Evolutionary conservation across 148 eudicot genomes (phyloP), one percentile per base, ranked within the genome.

Genomic region (Limonium bicolor): DNA sequence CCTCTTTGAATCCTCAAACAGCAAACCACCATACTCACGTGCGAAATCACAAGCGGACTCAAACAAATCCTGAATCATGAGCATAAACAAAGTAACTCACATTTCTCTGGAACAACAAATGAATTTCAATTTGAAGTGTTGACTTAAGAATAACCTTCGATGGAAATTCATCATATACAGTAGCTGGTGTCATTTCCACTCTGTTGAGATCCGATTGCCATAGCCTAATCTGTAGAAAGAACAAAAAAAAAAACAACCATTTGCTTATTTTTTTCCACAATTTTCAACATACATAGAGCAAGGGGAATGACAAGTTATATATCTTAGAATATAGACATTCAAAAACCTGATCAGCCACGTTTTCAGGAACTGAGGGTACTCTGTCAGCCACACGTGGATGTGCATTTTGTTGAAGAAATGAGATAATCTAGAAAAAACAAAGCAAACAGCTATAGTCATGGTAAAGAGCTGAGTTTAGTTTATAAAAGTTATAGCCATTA

Each of bases 121-220:
- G 24, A 11, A 10, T 9, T 11, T 21, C 16, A 13, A 51, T 27
- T 17, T 15, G 3, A 7, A 39, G 40, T 8, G 27, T 11, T 31
- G 31, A 26, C 3, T 53, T 15, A 23, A 42, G 22, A 23, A 41
- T 68, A 57, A 86, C 97, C 74, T 54, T 65, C 4, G 97, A 70
- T 16, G 92, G 77, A 50, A 83, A 88, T 48, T 75, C 92, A 28
- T 83, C 97, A 56, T 64, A 70, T 15, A 74, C 59, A 68, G 74
- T 77, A 33, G 94, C 80, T 31, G 76, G 74, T 30, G 70, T 28
- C 71, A 67, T 70, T 64, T 83, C 97, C 39, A 84, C 92, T 60
- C 97, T 66, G 27, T 88, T 88, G 63, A 74, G 46, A 67, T 83
- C 94, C 3, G 97, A 74, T 67, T 88, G 94, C 97, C 97, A 88